Base-by-base conservation (phyloP, 2,329 filamentous ascomycete genomes). In the Paracamarosporium sp. region DNA sequence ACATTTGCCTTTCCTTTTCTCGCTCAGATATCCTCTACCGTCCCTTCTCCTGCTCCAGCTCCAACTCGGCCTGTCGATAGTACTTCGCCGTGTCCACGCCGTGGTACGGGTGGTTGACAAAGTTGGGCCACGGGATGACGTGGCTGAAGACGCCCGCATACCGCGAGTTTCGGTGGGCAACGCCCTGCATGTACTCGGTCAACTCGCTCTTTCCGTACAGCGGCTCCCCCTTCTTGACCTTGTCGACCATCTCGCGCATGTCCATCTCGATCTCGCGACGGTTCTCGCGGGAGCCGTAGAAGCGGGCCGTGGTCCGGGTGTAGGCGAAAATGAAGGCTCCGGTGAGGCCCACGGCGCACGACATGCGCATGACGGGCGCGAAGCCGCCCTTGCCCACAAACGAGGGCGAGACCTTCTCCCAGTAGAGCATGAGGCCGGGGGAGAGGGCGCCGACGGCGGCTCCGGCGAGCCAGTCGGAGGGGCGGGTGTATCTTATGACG, bases 71-170 rank as follows among this genome's bases (percentile, higher is more conserved):
- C 78, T 96, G 92, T 76, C 90, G 89, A 80, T 96, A 99, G 82
- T 99, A 99, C 83, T 99, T 99, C 64, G 94, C 93, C 30, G 95
- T 99, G 77, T 99, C 95, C 57, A 99, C 91, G 68, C 95, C 95
- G 77, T 99, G 95, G 86, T 75, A 74, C 24, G 64, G 72, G 80
- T 99, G 95, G 80, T 99, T 98, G 73, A 97, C 94, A 80, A 99
- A 90, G 83, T 99, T 99, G 81, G 97, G 94, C 95, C 93, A 98
- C 36, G 94, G 93, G 55, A 99, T 81, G 53, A 94, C 87, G 74
- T 93, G 90, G 65, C 91, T 81, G 78, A 94, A 95, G 30, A 95
- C 83, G 38, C 90, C 90, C 35, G 91, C 89, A 83, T 97, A 98
- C 74, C 95, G 86, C 72, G 93, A 97, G 82, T 99, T 96, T 69